A percentile compares a stretch with the other conserved stretches of the same genome.
These are phyloP conservation scores for Botryosphaeria dothidea DNA, from an alignment of 2,329 filamentous ascomycete genomes.

Conservation along the genomic window DNA sequence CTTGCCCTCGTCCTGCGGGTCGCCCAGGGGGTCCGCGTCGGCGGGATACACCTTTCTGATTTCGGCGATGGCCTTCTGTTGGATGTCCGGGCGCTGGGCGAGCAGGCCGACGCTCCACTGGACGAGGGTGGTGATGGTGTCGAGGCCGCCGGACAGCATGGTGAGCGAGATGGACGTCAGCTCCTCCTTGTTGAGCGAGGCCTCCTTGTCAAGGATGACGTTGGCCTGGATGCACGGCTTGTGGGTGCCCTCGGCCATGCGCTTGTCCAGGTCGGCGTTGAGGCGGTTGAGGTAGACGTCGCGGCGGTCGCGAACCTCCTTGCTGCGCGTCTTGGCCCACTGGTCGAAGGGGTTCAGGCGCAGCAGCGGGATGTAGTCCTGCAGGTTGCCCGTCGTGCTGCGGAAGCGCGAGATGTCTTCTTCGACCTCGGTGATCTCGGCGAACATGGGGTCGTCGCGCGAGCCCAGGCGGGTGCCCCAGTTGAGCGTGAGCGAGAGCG, in stretches of 20 bases:
- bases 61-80: conserved; percentile 59
- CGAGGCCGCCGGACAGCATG: conserved; percentile 67
- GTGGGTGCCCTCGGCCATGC: conserved; percentile 62
- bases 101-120: conserved; percentile 66
- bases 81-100: conserved; percentile 61
- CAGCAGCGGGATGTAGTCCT: conserved; percentile 62
- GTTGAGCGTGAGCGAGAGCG: conserved; percentile 64
- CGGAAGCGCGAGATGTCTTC: conserved; percentile 62
- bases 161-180: conserved; percentile 66
- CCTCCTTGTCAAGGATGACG: conserved; percentile 64
- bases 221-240: conserved; percentile 69
- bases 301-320: conserved; percentile 60
- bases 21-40: conserved; percentile 57
- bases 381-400: conserved; percentile 61
- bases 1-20: conserved; percentile 63
- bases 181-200: conserved; percentile 63
- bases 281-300: conserved; percentile 61
- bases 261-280: conserved; percentile 60
- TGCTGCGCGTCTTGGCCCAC: conserved; percentile 36
- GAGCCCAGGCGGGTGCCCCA: conserved; percentile 64
- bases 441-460: conserved; percentile 61
- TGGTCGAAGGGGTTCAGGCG: conserved; percentile 58
- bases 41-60: conserved; percentile 56
- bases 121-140: conserved; percentile 66
- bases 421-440: conserved; percentile 64